Conservation (phyloP, 257 asterid species). For the Solanum medicagineum region DNA sequence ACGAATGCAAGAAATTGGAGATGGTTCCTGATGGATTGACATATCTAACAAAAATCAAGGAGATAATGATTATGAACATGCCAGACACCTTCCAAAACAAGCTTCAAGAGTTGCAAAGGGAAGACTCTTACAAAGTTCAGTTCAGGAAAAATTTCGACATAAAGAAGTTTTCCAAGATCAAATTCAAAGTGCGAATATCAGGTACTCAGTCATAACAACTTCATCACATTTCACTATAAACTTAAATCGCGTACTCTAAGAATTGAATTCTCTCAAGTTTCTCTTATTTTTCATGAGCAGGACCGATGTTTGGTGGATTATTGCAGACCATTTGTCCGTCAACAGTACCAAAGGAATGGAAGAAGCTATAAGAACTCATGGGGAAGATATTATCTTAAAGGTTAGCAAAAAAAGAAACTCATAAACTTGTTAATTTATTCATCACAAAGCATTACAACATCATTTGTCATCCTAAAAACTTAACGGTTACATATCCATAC, state of each 20-base stretch:
- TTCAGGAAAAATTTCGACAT: constrained; percentile 19
- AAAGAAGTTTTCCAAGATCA: not conserved
- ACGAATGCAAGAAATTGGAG: constrained; percentile 24
- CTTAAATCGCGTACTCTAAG: not conserved
- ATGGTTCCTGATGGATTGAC: constrained; percentile 33
- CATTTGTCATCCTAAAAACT: not conserved
- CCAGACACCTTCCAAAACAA: constrained; percentile 26
- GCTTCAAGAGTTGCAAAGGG: constrained; percentile 25
- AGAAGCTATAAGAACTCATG: constrained; percentile 7
- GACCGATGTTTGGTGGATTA: constrained; percentile 21
- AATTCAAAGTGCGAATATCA: constrained; percentile 8
- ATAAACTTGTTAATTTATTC: not conserved
- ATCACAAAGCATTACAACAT: not conserved
- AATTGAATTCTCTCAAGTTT: not conserved
- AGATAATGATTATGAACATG: constrained; percentile 11
- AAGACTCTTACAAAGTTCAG: constrained; percentile 21
- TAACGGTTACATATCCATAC: not conserved
- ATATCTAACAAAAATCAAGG: constrained; percentile 19
- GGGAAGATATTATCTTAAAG: not conserved
- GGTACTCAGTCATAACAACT: constrained; percentile 5
- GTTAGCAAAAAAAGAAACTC: not conserved
- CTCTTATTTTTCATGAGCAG: constrained; percentile 8
- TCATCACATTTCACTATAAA: not conserved
- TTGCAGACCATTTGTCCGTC: constrained; percentile 23
- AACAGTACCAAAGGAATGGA: constrained; percentile 35